These are phyloP conservation scores for Erodium trifolium DNA, from an alignment of 441 rosid genomes.

Conservation along the genomic window DNA sequence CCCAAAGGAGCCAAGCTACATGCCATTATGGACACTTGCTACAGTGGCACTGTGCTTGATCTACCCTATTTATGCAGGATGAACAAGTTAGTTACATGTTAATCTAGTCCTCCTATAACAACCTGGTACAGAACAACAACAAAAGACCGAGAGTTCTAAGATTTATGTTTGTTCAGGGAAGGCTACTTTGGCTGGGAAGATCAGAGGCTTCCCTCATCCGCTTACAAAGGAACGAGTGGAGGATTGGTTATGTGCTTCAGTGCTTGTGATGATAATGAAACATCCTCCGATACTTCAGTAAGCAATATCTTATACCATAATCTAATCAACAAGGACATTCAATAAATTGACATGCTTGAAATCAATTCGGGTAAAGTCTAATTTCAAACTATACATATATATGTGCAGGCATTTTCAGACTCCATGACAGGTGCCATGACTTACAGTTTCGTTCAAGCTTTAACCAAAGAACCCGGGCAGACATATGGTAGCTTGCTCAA, in stretches of 20 bases:
- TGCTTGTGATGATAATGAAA: constrained; percentile 62
- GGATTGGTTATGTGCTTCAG: constrained; percentile 56
- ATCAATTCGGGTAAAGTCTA: not conserved
- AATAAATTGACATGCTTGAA: not conserved
- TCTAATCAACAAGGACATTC: not conserved
- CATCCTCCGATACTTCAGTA: constrained; percentile 46
- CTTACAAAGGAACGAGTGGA: constrained; percentile 57
- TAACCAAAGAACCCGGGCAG: constrained; percentile 47
- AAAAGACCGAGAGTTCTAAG: not conserved
- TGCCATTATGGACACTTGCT: constrained; percentile 69
- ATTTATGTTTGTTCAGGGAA: constrained; percentile 28
- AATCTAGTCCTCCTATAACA: not conserved
- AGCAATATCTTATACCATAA: constrained; percentile 10
- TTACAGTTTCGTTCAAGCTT: constrained; percentile 61
- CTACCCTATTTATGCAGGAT: constrained; percentile 57
- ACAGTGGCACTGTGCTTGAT: constrained; percentile 70
- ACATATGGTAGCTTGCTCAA: constrained; percentile 54
- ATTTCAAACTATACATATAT: not conserved
- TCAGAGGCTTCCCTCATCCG: constrained; percentile 23
- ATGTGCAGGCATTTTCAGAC: constrained; percentile 58
- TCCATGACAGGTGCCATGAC: constrained; percentile 62
- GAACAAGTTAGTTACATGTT: constrained; percentile 33
- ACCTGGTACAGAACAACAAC: not conserved
- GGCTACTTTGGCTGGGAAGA: constrained; percentile 56
- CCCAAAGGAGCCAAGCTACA: constrained; percentile 57